These are phyloP conservation scores for Ceratocystis harringtonii DNA, from an alignment of 2,329 filamentous ascomycete genomes.

Conservation along the genomic window DNA sequence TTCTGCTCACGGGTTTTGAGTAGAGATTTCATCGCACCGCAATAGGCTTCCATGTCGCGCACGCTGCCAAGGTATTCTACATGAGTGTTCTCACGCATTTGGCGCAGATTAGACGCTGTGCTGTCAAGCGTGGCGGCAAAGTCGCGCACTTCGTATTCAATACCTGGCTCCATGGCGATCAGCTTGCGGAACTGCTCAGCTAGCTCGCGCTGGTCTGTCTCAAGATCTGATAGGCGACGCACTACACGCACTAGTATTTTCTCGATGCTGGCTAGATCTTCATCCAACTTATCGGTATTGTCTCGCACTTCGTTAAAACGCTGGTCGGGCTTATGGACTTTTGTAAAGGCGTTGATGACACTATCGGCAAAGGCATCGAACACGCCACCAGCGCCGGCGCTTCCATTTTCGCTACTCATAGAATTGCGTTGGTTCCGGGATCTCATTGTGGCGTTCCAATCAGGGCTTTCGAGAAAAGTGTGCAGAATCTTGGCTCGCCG, in stretches of 20 bases:
- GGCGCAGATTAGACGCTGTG: slow-evolving; percentile 60
- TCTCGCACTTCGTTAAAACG: slow-evolving; percentile 91
- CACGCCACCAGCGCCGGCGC: slow-evolving; percentile 41
- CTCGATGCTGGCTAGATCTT: slow-evolving; percentile 83
- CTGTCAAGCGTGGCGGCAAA: slow-evolving; percentile 81
- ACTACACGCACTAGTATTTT: slow-evolving; percentile 90
- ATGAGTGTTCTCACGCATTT: slow-evolving; percentile 81
- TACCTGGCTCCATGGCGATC: slow-evolving; percentile 71
- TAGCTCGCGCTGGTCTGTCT: slow-evolving; percentile 75
- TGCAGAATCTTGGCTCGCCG: slow-evolving; percentile 70
- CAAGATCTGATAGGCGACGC: slow-evolving; percentile 72
- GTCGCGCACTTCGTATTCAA: slow-evolving; percentile 66
- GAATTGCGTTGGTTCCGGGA: slow-evolving; percentile 54
- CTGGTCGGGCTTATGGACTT: slow-evolving; percentile 86
- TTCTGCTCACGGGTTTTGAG: slow-evolving; percentile 93
- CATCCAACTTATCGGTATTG: slow-evolving; percentile 82
- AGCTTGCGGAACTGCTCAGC: slow-evolving; percentile 92
- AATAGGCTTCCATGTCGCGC: slow-evolving; percentile 92
- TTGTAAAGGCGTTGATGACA: slow-evolving; percentile 93
- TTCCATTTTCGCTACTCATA: slow-evolving; percentile 31
- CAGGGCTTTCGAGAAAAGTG: slow-evolving; percentile 77
- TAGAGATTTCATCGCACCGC: slow-evolving; percentile 68
- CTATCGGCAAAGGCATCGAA: slow-evolving; percentile 94
- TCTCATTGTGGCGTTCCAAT: slow-evolving; percentile 96
- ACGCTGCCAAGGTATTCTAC: slow-evolving; percentile 88